Base-by-base conservation (phyloP, 306 rosid species). In the Pueraria montana region DNA sequence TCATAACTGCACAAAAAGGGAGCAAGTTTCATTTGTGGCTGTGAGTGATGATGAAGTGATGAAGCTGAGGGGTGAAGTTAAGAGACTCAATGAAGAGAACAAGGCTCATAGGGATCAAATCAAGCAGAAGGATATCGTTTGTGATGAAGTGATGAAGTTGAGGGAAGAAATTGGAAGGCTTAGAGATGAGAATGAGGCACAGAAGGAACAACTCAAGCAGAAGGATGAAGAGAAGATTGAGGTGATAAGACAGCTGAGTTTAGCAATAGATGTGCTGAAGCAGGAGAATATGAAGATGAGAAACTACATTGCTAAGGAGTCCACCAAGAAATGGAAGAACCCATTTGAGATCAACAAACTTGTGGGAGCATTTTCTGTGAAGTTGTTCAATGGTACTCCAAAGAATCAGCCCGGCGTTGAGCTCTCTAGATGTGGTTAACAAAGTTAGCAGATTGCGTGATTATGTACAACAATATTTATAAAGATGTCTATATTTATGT, bases 151-250 rank as follows among this genome's bases (percentile, higher is more conserved):
- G 45, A 78, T 64, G 72, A 87, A 74, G 82, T 65, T 91, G 81
- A 88, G 76, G 88, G 91, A 85, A 79, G 97, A 86, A 74, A 40
- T 92, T 13, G 78, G 61, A 88, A 90, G 85, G 68, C 85, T 92
- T 16, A 81, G 79, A 76, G 89, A 79, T 77, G 93, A 89, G 80
- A 92, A 84, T 24, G 76, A 68, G 80, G 66, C 59, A 50, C 97
- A 87, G 21, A 87, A 77, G 85, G 90, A 88, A 27, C 79, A 82
- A 58, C 80, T 95, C 0, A 52, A 76, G 87, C 86, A 80, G 86
- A 95, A 95, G 77, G 94, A 95, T 86, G 92, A 86, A 82, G 94
- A 89, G 85, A 95, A 93, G 82, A 88, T 86, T 55, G 95, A 90
- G 74, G 98, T 86, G 8, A 93, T 95, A 84, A 82, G 89, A 43